A percentile compares a stretch with the other conserved stretches of the same genome.
Conservation (phyloP, 805 yeast genomes). For the Priceomyces medius region DNA sequence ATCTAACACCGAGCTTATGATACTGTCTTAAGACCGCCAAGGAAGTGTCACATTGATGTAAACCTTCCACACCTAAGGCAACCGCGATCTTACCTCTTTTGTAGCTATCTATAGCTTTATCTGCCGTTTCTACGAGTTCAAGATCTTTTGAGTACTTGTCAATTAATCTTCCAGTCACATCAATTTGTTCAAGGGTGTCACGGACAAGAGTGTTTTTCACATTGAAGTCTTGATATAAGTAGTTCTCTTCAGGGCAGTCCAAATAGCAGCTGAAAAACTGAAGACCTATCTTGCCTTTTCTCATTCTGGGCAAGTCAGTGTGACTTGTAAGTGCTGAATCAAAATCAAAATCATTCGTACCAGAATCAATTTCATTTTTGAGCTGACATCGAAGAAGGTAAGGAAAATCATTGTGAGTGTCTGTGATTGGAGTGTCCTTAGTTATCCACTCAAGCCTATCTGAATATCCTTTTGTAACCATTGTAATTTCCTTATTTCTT, state of each 20-base stretch:
- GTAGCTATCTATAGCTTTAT: conserved; percentile 40
- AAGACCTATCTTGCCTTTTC: conserved; percentile 45
- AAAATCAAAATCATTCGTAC: conserved; percentile 34
- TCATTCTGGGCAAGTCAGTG: conserved; percentile 44
- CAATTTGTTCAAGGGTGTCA: conserved; percentile 56
- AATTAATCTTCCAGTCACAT: conserved; percentile 46
- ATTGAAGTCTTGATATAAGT: conserved; percentile 45
- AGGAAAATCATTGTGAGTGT: conserved; percentile 54
- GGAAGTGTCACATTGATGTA: conserved; percentile 52
- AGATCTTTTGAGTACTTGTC: conserved; percentile 39
- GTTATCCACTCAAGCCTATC: neutral
- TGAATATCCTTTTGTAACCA: neutral
- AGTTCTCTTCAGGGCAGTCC: conserved; percentile 43
- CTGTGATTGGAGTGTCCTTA: conserved; percentile 28
- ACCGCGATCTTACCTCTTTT: conserved; percentile 39
- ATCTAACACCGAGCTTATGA: conserved; percentile 51
- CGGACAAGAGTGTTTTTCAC: conserved; percentile 44
- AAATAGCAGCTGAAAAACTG: conserved; percentile 53
- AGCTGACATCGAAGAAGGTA: conserved; percentile 46
- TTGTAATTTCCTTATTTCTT: neutral
- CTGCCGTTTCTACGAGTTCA: conserved; percentile 39
- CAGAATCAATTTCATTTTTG: conserved; percentile 35
- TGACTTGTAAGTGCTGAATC: conserved; percentile 39
- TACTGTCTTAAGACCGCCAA: conserved; percentile 50
- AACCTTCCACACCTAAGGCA: conserved; percentile 54